A percentile compares a stretch with the other conserved stretches of the same genome.
Evolutionary conservation across 768 basidiomycete species (phyloP).

Genomic region (Mycena crocata): DNA sequence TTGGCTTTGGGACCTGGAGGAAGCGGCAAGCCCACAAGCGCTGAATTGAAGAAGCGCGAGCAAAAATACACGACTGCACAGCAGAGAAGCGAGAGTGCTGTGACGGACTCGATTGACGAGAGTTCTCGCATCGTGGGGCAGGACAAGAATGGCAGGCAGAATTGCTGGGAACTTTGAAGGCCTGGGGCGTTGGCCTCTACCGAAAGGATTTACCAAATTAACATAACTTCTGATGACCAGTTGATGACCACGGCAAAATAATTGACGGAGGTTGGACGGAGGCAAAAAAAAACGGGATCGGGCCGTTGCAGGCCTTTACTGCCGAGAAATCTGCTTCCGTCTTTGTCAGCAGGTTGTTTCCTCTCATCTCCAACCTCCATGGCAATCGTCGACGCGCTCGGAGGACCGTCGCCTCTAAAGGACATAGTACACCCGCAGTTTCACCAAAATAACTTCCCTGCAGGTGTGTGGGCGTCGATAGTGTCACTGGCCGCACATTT

Average conservation of each 20-base stretch:
- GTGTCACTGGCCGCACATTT: no score
- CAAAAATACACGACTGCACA: conserved; percentile 29
- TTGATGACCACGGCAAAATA: no score
- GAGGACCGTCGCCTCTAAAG: conserved; percentile 66
- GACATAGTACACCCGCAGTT: conserved; percentile 91
- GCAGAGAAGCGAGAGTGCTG: conserved; percentile 27
- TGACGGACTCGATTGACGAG: conserved; percentile 19
- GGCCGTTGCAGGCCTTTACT: no score
- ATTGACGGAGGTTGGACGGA: conserved; percentile 13
- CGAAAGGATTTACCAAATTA: no score
- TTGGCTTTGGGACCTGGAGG: conserved; percentile 57
- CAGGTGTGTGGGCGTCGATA: conserved; percentile 42
- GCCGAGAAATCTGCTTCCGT: background rate
- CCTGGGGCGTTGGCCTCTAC: conserved; percentile 17
- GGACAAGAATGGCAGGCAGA: conserved; percentile 1
- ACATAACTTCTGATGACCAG: no score
- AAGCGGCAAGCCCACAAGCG: conserved; percentile 38
- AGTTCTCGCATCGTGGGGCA: conserved; percentile 22
- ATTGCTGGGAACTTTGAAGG: conserved; percentile 3
- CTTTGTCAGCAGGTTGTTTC: background rate
- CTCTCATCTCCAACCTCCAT: conserved; percentile 38
- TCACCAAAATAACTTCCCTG: conserved; percentile 91
- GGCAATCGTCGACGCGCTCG: conserved; percentile 51
- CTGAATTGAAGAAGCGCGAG: conserved; percentile 11
- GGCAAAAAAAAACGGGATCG: no score